Conservation (phyloP, 2,329 filamentous ascomycete genomes). For the Incumbomyces delicatus region DNA sequence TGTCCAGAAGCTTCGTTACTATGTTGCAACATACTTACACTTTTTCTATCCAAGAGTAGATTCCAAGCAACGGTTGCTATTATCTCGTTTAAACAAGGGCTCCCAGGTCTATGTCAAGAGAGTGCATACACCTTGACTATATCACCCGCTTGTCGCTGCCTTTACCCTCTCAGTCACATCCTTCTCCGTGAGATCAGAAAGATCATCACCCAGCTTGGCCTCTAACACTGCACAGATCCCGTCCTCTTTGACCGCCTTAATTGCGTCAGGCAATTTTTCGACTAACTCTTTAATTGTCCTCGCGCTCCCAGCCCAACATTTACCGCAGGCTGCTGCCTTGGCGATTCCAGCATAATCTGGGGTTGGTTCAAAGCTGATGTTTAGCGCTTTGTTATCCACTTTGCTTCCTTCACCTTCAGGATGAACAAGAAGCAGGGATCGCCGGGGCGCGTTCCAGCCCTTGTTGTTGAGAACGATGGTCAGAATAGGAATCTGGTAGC, state of each 20-base stretch:
- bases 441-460: conserved; percentile 59
- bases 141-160: conserved; percentile 1
- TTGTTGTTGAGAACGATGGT: conserved; percentile 62
- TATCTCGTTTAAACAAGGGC: too few relatives aligned
- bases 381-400: conserved; percentile 53
- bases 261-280: conserved; percentile 46
- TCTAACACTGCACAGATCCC: conserved; percentile 52
- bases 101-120: too few relatives aligned
- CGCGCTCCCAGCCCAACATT: conserved; percentile 50
- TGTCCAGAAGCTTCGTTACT: too few relatives aligned
- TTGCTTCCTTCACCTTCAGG: conserved; percentile 53
- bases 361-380: conserved; percentile 56
- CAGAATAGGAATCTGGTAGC: conserved; percentile 56
- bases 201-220: conserved; percentile 19
- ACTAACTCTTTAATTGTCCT: conserved; percentile 47
- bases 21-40: too few relatives aligned
- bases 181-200: background rate
- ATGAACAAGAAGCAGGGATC: conserved; percentile 54
- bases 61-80: too few relatives aligned
- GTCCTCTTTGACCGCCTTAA: conserved; percentile 52
- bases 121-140: too few relatives aligned
- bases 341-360: conserved; percentile 61
- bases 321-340: conserved; percentile 53
- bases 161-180: conserved; percentile 3
- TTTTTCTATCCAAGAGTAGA: too few relatives aligned